Evolutionary conservation across 2,329 filamentous ascomycete species (phyloP).

Genomic region (Trichoderma atrobrunneum): DNA sequence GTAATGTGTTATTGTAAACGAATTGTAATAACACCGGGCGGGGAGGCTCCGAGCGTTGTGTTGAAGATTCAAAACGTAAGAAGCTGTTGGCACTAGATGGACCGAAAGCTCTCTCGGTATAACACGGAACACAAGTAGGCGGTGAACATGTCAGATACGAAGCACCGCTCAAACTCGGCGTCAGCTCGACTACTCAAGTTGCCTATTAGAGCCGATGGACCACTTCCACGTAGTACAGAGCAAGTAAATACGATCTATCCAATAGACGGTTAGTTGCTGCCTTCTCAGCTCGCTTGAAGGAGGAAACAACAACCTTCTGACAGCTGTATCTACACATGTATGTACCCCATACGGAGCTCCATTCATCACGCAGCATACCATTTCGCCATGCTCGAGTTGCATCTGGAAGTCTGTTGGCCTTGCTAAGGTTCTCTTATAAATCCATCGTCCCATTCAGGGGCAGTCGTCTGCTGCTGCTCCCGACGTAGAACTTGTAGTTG

Average conservation of each 20-base stretch:
- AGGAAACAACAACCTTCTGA: background rate
- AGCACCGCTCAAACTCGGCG: background rate
- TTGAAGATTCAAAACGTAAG: background rate
- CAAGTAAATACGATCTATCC: background rate
- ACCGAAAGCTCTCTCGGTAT: background rate
- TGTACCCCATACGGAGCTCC: background rate
- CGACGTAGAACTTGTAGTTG: slow-evolving; percentile 44
- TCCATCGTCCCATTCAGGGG: slow-evolving; percentile 35
- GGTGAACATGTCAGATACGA: background rate
- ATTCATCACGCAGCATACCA: background rate
- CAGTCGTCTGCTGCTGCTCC: slow-evolving; percentile 46
- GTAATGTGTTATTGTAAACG: background rate
- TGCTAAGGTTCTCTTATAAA: background rate
- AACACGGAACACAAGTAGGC: background rate
- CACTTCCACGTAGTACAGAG: background rate
- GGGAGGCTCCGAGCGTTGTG: background rate
- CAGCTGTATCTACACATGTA: background rate
- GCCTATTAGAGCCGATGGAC: background rate
- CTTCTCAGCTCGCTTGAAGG: background rate
- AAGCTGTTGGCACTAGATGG: background rate
- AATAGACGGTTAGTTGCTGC: background rate
- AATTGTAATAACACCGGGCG: background rate
- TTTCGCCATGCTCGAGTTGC: background rate
- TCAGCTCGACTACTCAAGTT: background rate
- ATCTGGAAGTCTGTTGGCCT: background rate